Evolutionary conservation across 1,284 basidiomycete species (phyloP), one percentile per base, ranked within the genome.

Genomic region (Exobasidium cylindrosporum): DNA sequence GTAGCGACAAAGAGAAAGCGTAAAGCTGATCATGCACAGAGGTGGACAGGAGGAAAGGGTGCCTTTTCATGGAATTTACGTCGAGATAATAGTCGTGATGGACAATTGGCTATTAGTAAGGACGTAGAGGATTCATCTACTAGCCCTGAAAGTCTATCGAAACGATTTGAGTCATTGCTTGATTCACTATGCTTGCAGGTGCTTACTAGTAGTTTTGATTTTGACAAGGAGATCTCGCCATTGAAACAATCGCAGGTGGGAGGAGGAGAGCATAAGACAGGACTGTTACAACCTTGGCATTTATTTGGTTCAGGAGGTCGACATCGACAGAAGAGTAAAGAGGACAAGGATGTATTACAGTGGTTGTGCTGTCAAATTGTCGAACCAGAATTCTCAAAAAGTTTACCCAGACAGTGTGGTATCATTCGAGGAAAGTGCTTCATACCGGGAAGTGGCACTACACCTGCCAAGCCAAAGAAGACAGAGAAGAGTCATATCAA

Each of bases 291-390:
- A 23, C 11, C 31, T 13, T 23, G 6, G 26, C 54, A 23, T 4
- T 31, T 35, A 1, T 61, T 61, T 53, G 59, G 59, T 1, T 55
- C 59, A 5, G 53, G 44, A 31, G 59, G 52, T 4, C 30, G 59
- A 29, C n/a, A 7, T 17, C 21, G 35, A 40, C 29, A 44, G 11
- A 40, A 40, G 35, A 45, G 29, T 4, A 43, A 46, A 4, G 76
- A 78, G 49, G 70, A 70, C 43, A 61, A 70, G 56, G 76, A 78
- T 59, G 76, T 76, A 54, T 67, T 73, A 17, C 76, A 78, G 59
- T 76, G 73, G 72, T 63, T 78, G 1, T 76, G 72, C 54, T 68
- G 66, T 3, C 60, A 61, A 28, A 65, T 78, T 3, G 61, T 77
- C 29, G 76, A 76, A 61, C 67, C 73, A 11, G 60, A 57, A 7